Conservation (phyloP, 2,329 filamentous ascomycete species). For the Venturiaceae sp. region DNA sequence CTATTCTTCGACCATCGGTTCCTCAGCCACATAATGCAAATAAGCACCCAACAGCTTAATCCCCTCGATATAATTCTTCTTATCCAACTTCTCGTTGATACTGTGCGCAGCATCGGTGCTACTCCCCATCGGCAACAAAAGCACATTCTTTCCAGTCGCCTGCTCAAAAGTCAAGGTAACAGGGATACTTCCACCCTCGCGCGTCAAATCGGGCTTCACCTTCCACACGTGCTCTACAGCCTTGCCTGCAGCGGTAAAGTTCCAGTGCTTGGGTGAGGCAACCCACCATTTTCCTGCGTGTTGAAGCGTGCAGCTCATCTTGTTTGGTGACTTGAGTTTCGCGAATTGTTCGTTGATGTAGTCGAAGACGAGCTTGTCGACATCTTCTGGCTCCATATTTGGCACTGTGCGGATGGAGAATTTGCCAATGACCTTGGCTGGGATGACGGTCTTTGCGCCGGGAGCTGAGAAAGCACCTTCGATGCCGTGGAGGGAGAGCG, state of each 20-base stretch:
- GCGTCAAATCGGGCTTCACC: slow-evolving; percentile 86
- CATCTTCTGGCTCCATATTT: slow-evolving; percentile 88
- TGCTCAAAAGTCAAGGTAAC: slow-evolving; percentile 96
- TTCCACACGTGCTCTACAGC: slow-evolving; percentile 95
- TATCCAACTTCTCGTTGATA: slow-evolving; percentile 97
- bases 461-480: slow-evolving; percentile 91
- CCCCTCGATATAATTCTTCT: slow-evolving; percentile 95
- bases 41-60: slow-evolving; percentile 94
- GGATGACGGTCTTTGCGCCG: slow-evolving; percentile 96
- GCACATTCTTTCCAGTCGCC: slow-evolving; percentile 94
- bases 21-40: slow-evolving; percentile 89
- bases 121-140: slow-evolving; percentile 93
- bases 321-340: slow-evolving; percentile 88
- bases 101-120: slow-evolving; percentile 94
- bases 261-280: slow-evolving; percentile 96
- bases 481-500: slow-evolving; percentile 85
- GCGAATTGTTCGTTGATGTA: slow-evolving; percentile 78
- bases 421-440: slow-evolving; percentile 94
- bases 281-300: slow-evolving; percentile 99
- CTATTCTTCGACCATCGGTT: slow-evolving; percentile 44
- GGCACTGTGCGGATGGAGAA: slow-evolving; percentile 97
- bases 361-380: slow-evolving; percentile 76
- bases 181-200: slow-evolving; percentile 94
- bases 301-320: slow-evolving; percentile 66
- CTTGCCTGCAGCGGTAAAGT: slow-evolving; percentile 89